Evolutionary conservation across 805 yeast species (phyloP), one percentile per base, ranked within the genome.

Genomic region (Sugiyamaella chiloensis): DNA sequence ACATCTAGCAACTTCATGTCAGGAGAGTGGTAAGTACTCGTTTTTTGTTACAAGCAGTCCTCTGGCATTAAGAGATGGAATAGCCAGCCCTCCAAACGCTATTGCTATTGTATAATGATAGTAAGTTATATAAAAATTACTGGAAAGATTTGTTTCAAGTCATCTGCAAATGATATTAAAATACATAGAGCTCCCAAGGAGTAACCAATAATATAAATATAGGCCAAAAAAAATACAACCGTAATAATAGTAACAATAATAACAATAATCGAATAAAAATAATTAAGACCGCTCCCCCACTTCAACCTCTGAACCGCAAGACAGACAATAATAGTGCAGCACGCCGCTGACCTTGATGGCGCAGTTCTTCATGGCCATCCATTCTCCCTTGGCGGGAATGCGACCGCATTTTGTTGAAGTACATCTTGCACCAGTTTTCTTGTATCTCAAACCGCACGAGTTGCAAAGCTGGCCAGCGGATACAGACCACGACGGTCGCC

Each of bases 401-500:
- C 91, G 80, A 55, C 85, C 78, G 69, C 99, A 91, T 16, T 68
- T 61, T 1, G 73, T 67, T 57, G 86, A 85, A 43, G 85, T 71
- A 68, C 99, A 91, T 61, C 97, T 77, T 2, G 96, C 95, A 23
- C 87, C 86, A 0, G 97, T 90, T 70, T 91, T 91, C 67, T 93
- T 90, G 70, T 87, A 91, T 55, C 99, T 75, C 59, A 91, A 72
- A 1, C 99, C 99, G 68, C 99, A 91, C 0, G 96, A 87, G 64
- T 91, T 91, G 72, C 99, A 91, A 56, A 91, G 75, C 69, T 90
- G 98, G n/a, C 97, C 98, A 52, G 85, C 88, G 55, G 81, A 73
- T 23, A 81, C 73, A 2, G 91, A 82, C 99, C 99, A 91, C 4
- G 95, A 85, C 1, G 99, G 99, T 62, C 99, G 79, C 99, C 99